Conservation (phyloP, 352 stramenopile species). For the Pythium sukuiense region DNA sequence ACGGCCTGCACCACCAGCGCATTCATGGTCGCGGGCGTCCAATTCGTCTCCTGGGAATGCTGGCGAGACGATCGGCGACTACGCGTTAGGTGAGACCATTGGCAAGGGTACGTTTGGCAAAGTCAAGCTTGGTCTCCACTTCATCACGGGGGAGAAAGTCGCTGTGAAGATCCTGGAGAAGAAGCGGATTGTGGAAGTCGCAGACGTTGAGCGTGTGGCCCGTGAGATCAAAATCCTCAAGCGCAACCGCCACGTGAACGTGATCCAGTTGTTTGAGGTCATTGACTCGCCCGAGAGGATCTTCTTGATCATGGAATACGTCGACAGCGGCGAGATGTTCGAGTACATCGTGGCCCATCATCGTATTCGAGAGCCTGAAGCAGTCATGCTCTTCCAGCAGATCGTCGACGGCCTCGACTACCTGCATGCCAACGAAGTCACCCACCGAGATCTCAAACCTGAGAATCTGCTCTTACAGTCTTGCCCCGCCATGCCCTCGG, state of each 20-base stretch:
- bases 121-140: slow-evolving; percentile 87
- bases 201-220: slow-evolving; percentile 88
- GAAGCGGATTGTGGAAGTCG: slow-evolving; percentile 83
- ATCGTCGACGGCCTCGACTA: slow-evolving; percentile 92
- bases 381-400: slow-evolving; percentile 86
- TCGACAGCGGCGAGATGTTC: slow-evolving; percentile 92
- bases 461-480: slow-evolving; percentile 91
- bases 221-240: slow-evolving; percentile 96
- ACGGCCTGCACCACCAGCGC: not conserved
- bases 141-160: slow-evolving; percentile 91
- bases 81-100: slow-evolving; percentile 90
- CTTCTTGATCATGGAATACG: slow-evolving; percentile 93
- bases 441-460: slow-evolving; percentile 90
- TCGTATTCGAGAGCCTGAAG: slow-evolving; percentile 79
- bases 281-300: slow-evolving; percentile 86
- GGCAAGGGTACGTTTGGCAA: slow-evolving; percentile 94
- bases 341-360: slow-evolving; percentile 93
- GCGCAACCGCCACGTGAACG: slow-evolving; percentile 84
- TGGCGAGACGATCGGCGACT: slow-evolving; percentile 79
- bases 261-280: slow-evolving; percentile 92
- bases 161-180: slow-evolving; percentile 94
- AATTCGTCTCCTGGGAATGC: slow-evolving; percentile 7
- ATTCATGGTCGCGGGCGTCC: not conserved
- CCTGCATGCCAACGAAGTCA: slow-evolving; percentile 89
- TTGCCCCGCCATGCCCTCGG: slow-evolving; percentile 27